Evolutionary conservation across 1,139 yeast genomes (phyloP), one percentile per base, ranked within the genome.

Genomic region (Yamadazyma triangularis): DNA sequence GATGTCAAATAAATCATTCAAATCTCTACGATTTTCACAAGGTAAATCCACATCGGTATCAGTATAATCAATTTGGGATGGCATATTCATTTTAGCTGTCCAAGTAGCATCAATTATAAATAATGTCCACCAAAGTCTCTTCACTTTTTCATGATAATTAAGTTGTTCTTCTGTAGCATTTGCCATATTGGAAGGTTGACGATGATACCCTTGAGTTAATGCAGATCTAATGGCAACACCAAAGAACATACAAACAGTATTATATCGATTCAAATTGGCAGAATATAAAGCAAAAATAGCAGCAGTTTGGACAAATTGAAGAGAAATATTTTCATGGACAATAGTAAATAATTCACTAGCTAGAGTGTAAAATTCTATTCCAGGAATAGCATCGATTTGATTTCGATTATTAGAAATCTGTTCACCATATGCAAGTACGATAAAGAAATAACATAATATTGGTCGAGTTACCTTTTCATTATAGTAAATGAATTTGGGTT

Each of bases 61-160:
- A 13, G 71, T 60, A 39, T 61, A 66, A 36, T 67, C 69, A 27
- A 72, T 63, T 43, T 69, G 74, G 15, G 69, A 64, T 1, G 48
- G 48, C 31, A 36, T 31, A 25, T 44, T 42, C 42, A 71, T 58
- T 33, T 71, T 66, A 2, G 77, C 63, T 4, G 75, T 64, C 70
- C 77, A 73, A 9, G 67, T 57, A 11, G 69, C 63, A 43, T 72
- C 77, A 39, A 70, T 59, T 5, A 70, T 62, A 43, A 67, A 72
- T 4, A 70, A 62, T 4, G 77, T 61, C 79, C 79, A 73, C 77
- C 78, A 73, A 8, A 72, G 45, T 24, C 76, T 53, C 42, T 72
- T 68, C 9, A 64, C 47, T 35, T 64, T 65, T 32, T 73, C 76
- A 9, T 38, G 36, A 8, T 15, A 23, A 8, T 42, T 28, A 15